Conservation (phyloP, 176 grass and related monocot genomes). For the Tillandsia leiboldiana region DNA sequence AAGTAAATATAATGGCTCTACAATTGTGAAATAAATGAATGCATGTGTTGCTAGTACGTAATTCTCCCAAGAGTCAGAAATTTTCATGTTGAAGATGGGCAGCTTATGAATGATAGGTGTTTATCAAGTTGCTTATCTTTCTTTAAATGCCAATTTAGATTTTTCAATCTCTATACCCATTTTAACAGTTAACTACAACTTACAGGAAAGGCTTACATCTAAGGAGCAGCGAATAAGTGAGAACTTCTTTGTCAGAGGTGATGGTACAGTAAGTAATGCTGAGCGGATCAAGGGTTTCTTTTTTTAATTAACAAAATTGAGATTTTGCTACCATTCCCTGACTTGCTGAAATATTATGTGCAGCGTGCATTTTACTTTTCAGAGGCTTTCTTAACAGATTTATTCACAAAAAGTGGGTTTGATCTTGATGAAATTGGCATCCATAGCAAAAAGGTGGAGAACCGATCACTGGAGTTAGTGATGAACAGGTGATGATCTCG, state of each 20-base stretch:
- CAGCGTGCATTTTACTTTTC: constrained; percentile 93
- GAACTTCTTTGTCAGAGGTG: constrained; percentile 95
- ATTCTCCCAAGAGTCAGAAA: no score
- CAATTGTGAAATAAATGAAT: no score
- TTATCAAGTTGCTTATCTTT: no score
- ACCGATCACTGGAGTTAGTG: constrained; percentile 72
- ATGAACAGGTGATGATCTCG: constrained; percentile 71
- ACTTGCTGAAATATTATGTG: constrained; percentile 19
- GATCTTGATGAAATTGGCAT: constrained; percentile 53
- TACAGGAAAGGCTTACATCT: constrained; percentile 83
- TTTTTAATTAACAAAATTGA: not conserved
- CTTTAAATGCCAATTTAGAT: no score
- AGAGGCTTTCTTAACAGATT: constrained; percentile 47
- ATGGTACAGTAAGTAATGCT: constrained; percentile 68
- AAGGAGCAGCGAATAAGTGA: constrained; percentile 92
- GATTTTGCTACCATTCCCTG: not conserved
- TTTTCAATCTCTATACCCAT: not conserved
- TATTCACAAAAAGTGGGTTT: constrained; percentile 67
- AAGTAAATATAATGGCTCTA: no score
- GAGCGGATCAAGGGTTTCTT: constrained; percentile 1
- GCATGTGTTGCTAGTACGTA: no score
- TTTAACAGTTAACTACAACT: constrained; percentile 1
- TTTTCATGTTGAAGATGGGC: no score
- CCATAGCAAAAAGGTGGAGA: constrained; percentile 87
- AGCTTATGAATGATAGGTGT: no score